Percentiles rank a stretch among this genome's conserved stretches.
Evolutionary conservation across 2,329 filamentous ascomycete species (phyloP).

Genomic region (Penicillium glabrum): DNA sequence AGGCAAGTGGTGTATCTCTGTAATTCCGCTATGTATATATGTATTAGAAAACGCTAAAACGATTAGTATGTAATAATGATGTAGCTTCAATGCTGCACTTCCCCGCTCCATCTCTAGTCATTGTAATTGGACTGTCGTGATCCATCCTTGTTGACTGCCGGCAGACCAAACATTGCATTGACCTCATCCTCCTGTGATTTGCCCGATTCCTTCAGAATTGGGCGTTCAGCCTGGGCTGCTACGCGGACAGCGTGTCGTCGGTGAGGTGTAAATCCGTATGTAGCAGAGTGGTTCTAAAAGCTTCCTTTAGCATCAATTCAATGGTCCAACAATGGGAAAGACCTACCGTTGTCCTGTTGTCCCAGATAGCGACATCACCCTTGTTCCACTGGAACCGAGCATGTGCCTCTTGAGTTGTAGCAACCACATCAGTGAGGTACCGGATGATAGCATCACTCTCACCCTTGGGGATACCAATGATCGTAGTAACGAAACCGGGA

Average conservation of each 20-base stretch:
- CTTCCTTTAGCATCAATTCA: conserved; percentile 1
- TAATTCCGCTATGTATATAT: not conserved
- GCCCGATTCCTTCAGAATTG: conserved; percentile 45
- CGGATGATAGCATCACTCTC: conserved; percentile 55
- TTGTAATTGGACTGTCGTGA: conserved; percentile 59
- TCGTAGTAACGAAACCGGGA: conserved; percentile 58
- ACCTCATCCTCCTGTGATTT: conserved; percentile 57
- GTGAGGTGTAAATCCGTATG: conserved; percentile 59
- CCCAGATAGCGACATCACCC: conserved; percentile 68
- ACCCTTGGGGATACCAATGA: conserved; percentile 58
- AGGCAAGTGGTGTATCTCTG: not conserved
- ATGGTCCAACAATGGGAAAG: not conserved
- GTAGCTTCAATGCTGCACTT: not conserved
- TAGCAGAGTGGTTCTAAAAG: conserved; percentile 53
- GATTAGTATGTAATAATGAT: not conserved
- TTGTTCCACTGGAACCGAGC: conserved; percentile 65
- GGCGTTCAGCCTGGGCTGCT: conserved; percentile 48
- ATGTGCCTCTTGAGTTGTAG: conserved; percentile 66
- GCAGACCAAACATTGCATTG: conserved; percentile 48
- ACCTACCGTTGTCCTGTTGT: conserved; percentile 59
- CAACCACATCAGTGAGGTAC: conserved; percentile 55
- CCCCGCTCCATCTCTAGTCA: conserved; percentile 37
- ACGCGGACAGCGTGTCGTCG: conserved; percentile 56
- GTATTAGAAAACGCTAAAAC: not conserved
- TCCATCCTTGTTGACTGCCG: conserved; percentile 57